Percentiles rank a stretch among this genome's conserved stretches.
phyloP scores from a whole-genome alignment of 2,329 filamentous ascomycete species.

The Chalaropsis thielavioides region DNA sequence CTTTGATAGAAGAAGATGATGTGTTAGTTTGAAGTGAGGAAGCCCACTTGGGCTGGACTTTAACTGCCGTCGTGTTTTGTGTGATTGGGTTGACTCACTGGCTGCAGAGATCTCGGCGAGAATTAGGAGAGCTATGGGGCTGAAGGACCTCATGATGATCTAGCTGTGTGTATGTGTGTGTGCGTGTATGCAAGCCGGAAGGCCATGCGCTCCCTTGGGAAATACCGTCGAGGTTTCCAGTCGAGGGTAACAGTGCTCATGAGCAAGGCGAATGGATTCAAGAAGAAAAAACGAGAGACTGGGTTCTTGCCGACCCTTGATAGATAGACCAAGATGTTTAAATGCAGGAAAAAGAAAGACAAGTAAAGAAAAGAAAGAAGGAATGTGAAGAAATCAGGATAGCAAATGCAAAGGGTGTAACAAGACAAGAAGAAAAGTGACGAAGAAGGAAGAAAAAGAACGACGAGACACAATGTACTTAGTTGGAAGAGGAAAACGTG shows the following conservation, averaged over 20 bases:
- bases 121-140: neutral
- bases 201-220: constrained; percentile 3
- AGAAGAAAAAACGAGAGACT: neutral
- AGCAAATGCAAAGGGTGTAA: neutral
- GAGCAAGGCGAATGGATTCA: neutral
- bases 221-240: neutral
- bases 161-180: neutral
- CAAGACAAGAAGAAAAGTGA: neutral
- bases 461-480: neutral
- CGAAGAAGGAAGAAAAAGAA: neutral
- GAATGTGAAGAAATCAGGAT: neutral
- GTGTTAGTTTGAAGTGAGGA: neutral
- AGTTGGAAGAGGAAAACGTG: neutral
- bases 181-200: constrained; percentile 4
- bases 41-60: too few species aligned
- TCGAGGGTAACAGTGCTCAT: constrained; percentile 9
- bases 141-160: neutral
- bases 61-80: neutral
- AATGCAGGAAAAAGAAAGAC: neutral
- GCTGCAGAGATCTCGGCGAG: constrained; percentile 2
- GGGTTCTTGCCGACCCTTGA: neutral
- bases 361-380: neutral
- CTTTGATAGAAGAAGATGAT: neutral
- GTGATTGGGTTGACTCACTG: neutral
- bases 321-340: neutral